phyloP scores from a whole-genome alignment of 176 grass and related monocot genomes.

The Saccharum spontaneum region DNA sequence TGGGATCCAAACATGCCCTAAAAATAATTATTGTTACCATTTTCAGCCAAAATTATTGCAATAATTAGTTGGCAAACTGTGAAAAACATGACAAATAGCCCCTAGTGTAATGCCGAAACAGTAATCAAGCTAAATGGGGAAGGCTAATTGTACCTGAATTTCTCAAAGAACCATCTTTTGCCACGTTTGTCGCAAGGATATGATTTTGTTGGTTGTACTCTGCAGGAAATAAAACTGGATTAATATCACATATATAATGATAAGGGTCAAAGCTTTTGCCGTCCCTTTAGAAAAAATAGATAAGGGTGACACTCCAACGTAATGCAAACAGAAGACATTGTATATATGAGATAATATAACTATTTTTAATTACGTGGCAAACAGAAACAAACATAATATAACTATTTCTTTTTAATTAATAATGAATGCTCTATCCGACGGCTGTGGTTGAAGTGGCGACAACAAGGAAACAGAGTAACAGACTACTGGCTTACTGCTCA shows the following conservation, averaged over 20 bases:
- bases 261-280: too few species aligned
- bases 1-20: background rate
- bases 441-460: background rate
- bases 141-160: background rate
- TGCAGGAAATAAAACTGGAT: background rate
- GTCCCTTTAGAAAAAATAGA: too few species aligned
- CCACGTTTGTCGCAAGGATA: background rate
- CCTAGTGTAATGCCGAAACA: background rate
- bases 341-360: background rate
- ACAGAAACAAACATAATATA: background rate
- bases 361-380: background rate
- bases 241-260: background rate
- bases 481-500: too few species aligned
- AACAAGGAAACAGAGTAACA: too few species aligned
- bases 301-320: too few species aligned
- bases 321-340: background rate
- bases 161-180: slow-evolving; percentile 1
- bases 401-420: background rate
- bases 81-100: background rate
- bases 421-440: background rate
- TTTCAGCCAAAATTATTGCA: background rate
- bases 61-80: background rate
- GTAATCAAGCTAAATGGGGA: background rate
- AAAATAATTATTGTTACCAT: background rate
- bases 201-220: background rate